Percentiles rank a stretch among this genome's conserved stretches.
phyloP scores from a whole-genome alignment of 1,284 basidiomycete species.

The Ganoderma meredithae region DNA sequence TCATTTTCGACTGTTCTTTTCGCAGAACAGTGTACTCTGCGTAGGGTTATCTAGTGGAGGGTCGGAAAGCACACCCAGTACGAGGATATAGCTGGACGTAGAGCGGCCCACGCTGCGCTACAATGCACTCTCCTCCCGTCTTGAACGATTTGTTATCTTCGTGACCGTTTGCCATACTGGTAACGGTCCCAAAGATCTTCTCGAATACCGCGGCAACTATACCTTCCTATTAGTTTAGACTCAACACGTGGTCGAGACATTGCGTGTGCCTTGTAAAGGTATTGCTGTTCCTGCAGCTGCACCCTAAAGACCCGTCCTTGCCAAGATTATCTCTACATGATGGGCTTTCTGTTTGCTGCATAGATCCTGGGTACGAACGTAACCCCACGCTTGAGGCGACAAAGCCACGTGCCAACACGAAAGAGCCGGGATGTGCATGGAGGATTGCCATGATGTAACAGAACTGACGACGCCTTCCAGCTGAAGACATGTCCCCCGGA shows the following conservation, averaged over 20 bases:
- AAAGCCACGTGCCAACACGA: not conserved
- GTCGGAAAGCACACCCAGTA: not conserved
- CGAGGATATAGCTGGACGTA: not conserved
- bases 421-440: not conserved
- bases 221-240: not conserved
- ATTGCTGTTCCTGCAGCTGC: no score
- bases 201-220: not conserved
- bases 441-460: not conserved
- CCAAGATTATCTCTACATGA: not conserved
- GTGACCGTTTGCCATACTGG: not conserved
- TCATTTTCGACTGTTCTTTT: not conserved
- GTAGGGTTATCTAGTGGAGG: not conserved
- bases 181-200: not conserved
- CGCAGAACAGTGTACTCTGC: not conserved
- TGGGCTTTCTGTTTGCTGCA: not conserved
- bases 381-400: not conserved
- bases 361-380: not conserved
- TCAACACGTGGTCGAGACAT: not conserved
- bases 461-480: not conserved
- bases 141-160: not conserved
- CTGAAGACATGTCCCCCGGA: conserved; percentile 23
- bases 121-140: not conserved
- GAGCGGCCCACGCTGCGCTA: not conserved
- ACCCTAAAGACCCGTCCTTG: not conserved
- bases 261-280: not conserved